Evolutionary conservation across 225 moss, liverwort and hornwort genomes (phyloP), one percentile per base, ranked within the genome.

Genomic region (Bryoerythrophyllum caledonicum): DNA sequence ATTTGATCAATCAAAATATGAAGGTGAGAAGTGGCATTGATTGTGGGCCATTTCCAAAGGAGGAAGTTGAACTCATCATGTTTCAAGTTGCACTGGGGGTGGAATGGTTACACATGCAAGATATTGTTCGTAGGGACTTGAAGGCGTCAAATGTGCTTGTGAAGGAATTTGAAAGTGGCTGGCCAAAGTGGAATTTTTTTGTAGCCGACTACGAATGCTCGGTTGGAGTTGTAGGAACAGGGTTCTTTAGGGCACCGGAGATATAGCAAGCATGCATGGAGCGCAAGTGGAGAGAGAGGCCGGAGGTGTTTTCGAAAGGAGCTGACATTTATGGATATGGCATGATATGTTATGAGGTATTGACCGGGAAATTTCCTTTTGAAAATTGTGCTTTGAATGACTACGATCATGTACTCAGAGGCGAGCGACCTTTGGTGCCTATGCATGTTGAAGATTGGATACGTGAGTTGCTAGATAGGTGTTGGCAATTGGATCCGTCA

Each of bases 91-190:
- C 54, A 55, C 10, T 55, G 23, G 54, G 10, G 0, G 54, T 55
- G 23, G 54, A 55, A 0, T 55, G 23, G 23, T n/a, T 55, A 11
- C 23, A 55, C 7, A 55, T 7, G 2, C 4, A 2, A n/a, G 23
- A 10, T 23, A 55, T 55, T 55, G 23, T 55, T 23, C 23, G 23
- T 1, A 23, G 54, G 10, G 54, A 55, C 54, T 55, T 55, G 23
- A 55, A 55, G n/a, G 10, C 54, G 2, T 21, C 54, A 3, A 55
- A 55, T 55, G 54, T 55, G 23, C 54, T 55, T 11, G 23, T 55
- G 23, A 0, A 1, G 11, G 6, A 10, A 2, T 3, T 0, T 4
- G 0, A 55, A 23, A 9, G 8, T 3, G 9, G 1, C 9, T 55
- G 3, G 9, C 8, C 9, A 9, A 55, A 55, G 23, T 23, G 23